Evolutionary conservation across 331 rosid species (phyloP).

Genomic region (Saraca asoca): DNA sequence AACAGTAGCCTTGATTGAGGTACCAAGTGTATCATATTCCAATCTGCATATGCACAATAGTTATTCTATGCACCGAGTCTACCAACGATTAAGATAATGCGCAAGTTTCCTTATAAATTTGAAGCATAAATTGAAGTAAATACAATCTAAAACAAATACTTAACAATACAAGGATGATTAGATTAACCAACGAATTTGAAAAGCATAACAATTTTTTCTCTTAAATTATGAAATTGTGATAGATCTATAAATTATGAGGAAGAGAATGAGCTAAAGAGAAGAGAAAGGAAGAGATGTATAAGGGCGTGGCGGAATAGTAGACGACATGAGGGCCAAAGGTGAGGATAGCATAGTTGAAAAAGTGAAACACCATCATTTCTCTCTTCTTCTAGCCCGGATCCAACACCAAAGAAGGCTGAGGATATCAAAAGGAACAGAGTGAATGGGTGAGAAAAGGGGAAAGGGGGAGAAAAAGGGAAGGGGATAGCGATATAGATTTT

Average conservation of each 20-base stretch:
- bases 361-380: slow-evolving; percentile 87
- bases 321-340: slow-evolving; percentile 99
- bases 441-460: no score
- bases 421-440: no score
- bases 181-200: background rate
- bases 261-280: no score
- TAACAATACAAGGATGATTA: no score
- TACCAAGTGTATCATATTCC: slow-evolving; percentile 96
- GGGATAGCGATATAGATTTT: no score
- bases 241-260: slow-evolving; percentile 26
- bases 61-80: background rate
- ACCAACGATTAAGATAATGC: slow-evolving; percentile 8
- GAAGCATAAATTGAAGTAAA: background rate
- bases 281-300: slow-evolving; percentile 49
- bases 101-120: background rate
- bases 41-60: slow-evolving; percentile 55
- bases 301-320: slow-evolving; percentile 93
- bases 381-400: slow-evolving; percentile 29
- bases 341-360: slow-evolving; percentile 96
- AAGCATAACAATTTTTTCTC: background rate
- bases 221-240: background rate
- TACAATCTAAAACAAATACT: background rate
- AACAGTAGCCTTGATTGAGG: slow-evolving; percentile 82
- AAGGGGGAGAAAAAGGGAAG: no score
- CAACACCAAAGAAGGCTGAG: no score